Evolutionary conservation across 108 stramenopile species (phyloP), one percentile per base, ranked within the genome.

Genomic region (Conticribra guillardii): DNA sequence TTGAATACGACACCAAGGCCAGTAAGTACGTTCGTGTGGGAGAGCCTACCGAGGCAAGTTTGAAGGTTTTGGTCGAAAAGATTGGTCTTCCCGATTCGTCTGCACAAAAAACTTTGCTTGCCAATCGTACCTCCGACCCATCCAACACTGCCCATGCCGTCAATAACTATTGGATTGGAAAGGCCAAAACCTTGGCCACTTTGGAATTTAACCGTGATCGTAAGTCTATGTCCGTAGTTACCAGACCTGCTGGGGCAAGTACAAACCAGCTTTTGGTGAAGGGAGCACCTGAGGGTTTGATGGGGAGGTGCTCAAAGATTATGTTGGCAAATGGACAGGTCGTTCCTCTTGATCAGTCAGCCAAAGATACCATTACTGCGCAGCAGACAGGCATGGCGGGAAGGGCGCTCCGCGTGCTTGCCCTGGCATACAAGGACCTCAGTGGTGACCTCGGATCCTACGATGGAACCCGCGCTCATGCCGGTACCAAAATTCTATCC

Each of bases 1-100:
- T 80, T 51, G 75, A 81, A 47, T 73, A 80, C 41, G 80, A 74
- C 37, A 30, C 63, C 56, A 77, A 77, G 54, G 49, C 67, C 16
- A 73, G 55, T 50, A 64, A 83, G 31, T 87, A 89, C 53, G 67
- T 55, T 41, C 82, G 89, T 24, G 85, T 89, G 9, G 93, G 93
- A 14, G 93, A 94, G 63, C 93, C 93, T 2, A 94, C 93, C 11
- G 93, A 94, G 54, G 91, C 90, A 9, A 87, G 87, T 50, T 71
- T 92, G 37, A 82, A 74, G 45, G 88, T 91, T 21, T 72, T 91
- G 51, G 89, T 82, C 4, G 92, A 93, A 64, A 93, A 93, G 67
- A 61, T 92, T 48, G 84, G 84, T 44, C 69, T 81, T 18, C 74
- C 74, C 22, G 56, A 81, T 64, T 75, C 56, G 11, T 28, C 74